Evolutionary conservation across 805 yeast genomes (phyloP).

Genomic region (Starmerella potacharoeniae): DNA sequence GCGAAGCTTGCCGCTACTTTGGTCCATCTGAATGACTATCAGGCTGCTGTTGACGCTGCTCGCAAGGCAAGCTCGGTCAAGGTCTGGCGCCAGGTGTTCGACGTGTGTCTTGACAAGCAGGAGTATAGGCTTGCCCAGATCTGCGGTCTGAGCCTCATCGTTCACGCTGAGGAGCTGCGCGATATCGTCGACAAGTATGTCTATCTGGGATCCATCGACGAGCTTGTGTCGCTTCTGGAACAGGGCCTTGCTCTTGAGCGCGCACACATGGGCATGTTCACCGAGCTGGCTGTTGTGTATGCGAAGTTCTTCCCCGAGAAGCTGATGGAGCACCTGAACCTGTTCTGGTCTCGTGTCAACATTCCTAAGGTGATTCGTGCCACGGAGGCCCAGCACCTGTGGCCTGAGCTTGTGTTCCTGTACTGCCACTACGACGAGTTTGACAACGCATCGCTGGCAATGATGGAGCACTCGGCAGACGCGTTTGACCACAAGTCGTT

Average conservation of each 20-base stretch:
- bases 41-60: slow-evolving; percentile 96
- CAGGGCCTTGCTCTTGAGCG: slow-evolving; percentile 93
- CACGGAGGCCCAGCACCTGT: slow-evolving; percentile 83
- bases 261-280: slow-evolving; percentile 99
- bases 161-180: slow-evolving; percentile 93
- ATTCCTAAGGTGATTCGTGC: slow-evolving; percentile 95
- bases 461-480: slow-evolving; percentile 88
- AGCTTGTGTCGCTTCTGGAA: slow-evolving; percentile 83
- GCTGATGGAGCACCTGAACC: slow-evolving; percentile 90
- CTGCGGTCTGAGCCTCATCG: slow-evolving; percentile 92
- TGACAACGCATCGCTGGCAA: slow-evolving; percentile 94
- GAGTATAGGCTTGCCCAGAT: slow-evolving; percentile 97
- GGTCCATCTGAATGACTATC: slow-evolving; percentile 84
- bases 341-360: slow-evolving; percentile 96
- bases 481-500: slow-evolving; percentile 89
- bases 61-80: slow-evolving; percentile 88
- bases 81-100: slow-evolving; percentile 97
- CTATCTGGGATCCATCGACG: slow-evolving; percentile 79
- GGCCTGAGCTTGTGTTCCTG: slow-evolving; percentile 92
- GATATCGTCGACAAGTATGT: slow-evolving; percentile 83
- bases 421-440: slow-evolving; percentile 98
- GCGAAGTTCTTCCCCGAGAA: slow-evolving; percentile 80
- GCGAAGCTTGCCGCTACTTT: slow-evolving; percentile 93
- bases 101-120: slow-evolving; percentile 87
- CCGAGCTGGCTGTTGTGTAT: slow-evolving; percentile 84